Evolutionary conservation across 345 rosid species (phyloP).

Genomic region (Citrus cavaleriei): DNA sequence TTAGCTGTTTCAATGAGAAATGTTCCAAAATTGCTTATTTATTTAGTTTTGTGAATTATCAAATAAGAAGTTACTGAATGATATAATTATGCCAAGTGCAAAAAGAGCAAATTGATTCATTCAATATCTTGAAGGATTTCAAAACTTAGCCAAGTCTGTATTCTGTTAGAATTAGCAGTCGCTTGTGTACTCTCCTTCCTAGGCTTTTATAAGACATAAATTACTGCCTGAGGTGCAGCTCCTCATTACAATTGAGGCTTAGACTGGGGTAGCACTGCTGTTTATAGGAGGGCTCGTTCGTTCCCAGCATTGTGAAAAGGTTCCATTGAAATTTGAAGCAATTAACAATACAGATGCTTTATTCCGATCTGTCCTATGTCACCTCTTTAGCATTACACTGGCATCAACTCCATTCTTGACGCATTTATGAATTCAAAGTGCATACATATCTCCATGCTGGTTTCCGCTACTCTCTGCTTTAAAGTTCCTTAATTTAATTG

Average conservation of each 20-base stretch:
- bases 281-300: background rate
- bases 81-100: background rate
- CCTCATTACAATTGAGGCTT: background rate
- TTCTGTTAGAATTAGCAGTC: background rate
- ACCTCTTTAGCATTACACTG: background rate
- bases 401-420: background rate
- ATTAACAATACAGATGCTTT: background rate
- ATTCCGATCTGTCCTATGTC: background rate
- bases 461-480: background rate
- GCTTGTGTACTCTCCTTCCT: background rate
- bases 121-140: background rate
- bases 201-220: background rate
- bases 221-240: background rate
- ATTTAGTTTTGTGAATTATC: background rate
- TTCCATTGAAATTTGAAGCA: background rate
- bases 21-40: background rate
- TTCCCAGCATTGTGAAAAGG: background rate
- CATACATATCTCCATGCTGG: background rate
- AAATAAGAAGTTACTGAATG: background rate
- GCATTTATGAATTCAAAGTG: background rate
- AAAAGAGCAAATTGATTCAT: background rate
- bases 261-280: background rate
- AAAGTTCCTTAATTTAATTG: background rate
- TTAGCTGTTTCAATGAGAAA: background rate
- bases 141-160: background rate